Conservation (phyloP, 495 filamentous ascomycete genomes). For the Aspergillus baeticus region DNA sequence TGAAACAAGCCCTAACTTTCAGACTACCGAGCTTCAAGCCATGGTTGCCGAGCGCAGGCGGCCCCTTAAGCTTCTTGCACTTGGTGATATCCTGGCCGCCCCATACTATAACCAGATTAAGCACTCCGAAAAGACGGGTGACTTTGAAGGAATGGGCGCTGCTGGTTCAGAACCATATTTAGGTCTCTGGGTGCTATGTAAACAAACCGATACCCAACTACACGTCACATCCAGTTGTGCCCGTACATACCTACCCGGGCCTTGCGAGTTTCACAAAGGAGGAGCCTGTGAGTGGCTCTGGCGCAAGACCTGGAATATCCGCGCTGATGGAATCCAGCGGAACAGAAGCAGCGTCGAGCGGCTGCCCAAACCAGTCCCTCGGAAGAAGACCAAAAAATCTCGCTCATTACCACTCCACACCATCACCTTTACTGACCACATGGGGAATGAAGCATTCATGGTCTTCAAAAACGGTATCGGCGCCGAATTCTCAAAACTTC, state of each 20-base stretch:
- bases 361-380: not conserved
- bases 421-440: not conserved
- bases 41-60: not conserved
- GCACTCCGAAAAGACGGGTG: not conserved
- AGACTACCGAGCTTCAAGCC: not conserved
- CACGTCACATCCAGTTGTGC: not conserved
- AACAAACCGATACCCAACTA: not conserved
- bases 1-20: not conserved
- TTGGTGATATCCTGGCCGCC: not conserved
- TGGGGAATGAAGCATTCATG: not conserved
- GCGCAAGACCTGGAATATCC: not conserved
- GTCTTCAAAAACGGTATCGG: not conserved
- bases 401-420: not conserved
- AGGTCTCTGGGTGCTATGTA: not conserved
- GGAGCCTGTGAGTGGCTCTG: not conserved
- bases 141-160: not conserved
- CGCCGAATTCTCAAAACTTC: not conserved
- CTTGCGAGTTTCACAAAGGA: not conserved
- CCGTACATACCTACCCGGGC: not conserved
- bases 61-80: not conserved
- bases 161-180: not conserved
- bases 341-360: not conserved
- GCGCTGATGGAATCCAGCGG: not conserved
- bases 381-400: not conserved
- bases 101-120: not conserved